Conservation (phyloP, 352 stramenopile genomes). For the Nothophytophthora sp. region DNA sequence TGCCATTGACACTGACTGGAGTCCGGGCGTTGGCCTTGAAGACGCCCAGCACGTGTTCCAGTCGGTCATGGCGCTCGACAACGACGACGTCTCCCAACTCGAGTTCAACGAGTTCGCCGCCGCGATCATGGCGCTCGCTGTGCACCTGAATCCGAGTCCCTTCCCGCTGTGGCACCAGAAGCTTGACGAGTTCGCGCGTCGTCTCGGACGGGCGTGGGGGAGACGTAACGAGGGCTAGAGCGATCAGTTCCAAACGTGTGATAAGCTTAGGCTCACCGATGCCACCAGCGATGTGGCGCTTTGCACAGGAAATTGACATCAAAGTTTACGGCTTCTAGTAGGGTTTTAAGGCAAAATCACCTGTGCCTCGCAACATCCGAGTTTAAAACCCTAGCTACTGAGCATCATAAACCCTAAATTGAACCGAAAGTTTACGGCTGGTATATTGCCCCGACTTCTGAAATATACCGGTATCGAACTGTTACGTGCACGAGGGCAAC, state of each 20-base stretch:
- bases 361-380: too few relatives aligned
- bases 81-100: slow-evolving; percentile 47
- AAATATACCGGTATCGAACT: too few relatives aligned
- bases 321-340: too few relatives aligned
- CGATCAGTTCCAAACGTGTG: slow-evolving; percentile 5
- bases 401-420: too few relatives aligned
- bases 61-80: slow-evolving; percentile 52
- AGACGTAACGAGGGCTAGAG: slow-evolving; percentile 2
- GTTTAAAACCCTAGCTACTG: too few relatives aligned
- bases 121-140: slow-evolving; percentile 47
- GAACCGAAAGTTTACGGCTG: too few relatives aligned
- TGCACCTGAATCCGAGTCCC: slow-evolving; percentile 41
- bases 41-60: slow-evolving; percentile 42
- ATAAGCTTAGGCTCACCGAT: too few relatives aligned
- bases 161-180: slow-evolving; percentile 58
- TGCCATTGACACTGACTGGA: neutral
- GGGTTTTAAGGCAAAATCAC: too few relatives aligned
- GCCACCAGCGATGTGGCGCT: too few relatives aligned
- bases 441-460: too few relatives aligned
- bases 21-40: slow-evolving; percentile 9
- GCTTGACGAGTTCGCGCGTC: slow-evolving; percentile 42
- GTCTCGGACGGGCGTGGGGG: slow-evolving; percentile 16
- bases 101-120: slow-evolving; percentile 68
- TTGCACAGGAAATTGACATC: too few relatives aligned
- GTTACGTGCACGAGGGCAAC: too few relatives aligned